phyloP scores from a whole-genome alignment of 2,329 filamentous ascomycete genomes.

The Alternaria longipes region DNA sequence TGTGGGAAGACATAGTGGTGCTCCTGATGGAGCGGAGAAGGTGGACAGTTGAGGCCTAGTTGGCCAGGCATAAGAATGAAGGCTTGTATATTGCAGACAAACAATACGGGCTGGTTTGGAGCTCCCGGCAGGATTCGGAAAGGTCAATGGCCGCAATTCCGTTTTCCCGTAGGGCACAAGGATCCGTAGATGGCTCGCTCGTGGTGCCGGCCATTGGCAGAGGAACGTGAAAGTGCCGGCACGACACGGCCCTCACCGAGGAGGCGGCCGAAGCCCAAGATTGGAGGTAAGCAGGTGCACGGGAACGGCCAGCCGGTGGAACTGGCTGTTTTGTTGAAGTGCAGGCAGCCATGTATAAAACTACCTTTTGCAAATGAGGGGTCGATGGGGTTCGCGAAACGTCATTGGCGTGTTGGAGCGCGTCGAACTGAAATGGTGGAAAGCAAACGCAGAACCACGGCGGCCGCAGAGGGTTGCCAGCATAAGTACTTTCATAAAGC shows the following conservation, averaged over 20 bases:
- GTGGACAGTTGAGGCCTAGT: constrained; percentile 4
- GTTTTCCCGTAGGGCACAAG: constrained; percentile 32
- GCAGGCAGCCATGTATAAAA: constrained; percentile 6
- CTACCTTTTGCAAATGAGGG: constrained; percentile 15
- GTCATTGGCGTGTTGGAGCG: constrained; percentile 28
- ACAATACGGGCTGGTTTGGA: constrained; percentile 9
- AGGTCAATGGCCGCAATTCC: constrained; percentile 29
- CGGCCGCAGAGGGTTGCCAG: neutral
- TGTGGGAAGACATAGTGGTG: constrained; percentile 3
- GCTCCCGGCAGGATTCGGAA: constrained; percentile 32
- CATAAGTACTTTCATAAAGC: constrained; percentile 1
- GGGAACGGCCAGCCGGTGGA: neutral
- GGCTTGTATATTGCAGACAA: constrained; percentile 12
- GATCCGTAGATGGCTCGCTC: constrained; percentile 24
- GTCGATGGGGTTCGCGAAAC: constrained; percentile 25
- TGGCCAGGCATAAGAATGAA: constrained; percentile 1
- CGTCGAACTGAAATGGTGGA: constrained; percentile 15
- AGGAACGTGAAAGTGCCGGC: constrained; percentile 19
- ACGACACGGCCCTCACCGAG: constrained; percentile 21
- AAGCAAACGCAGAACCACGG: constrained; percentile 10
- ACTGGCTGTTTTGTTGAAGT: neutral
- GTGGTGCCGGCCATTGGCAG: constrained; percentile 19
- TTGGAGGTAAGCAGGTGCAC: constrained; percentile 2
- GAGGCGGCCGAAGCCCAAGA: constrained; percentile 27
- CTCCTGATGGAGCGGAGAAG: neutral